Evolutionary conservation across 2,329 filamentous ascomycete species (phyloP).

Genomic region (Didymellaceae sp.): DNA sequence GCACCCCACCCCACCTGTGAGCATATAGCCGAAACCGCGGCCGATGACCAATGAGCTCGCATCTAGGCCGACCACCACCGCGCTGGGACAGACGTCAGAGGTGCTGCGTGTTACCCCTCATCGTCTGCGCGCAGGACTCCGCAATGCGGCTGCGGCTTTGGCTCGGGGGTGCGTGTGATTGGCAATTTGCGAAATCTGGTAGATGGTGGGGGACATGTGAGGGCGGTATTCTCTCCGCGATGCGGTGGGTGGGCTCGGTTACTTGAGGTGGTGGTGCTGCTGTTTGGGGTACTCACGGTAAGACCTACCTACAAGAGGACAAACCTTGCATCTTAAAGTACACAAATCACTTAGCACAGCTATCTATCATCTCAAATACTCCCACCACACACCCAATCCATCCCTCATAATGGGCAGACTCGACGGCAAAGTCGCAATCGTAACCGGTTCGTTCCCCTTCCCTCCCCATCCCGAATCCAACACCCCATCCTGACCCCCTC

Average conservation of each 20-base stretch:
- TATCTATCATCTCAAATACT: not conserved
- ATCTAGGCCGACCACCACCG: constrained; percentile 17
- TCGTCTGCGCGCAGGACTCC: constrained; percentile 4
- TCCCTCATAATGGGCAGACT: constrained; percentile 50
- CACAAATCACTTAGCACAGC: not conserved
- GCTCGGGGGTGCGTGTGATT: constrained; percentile 8
- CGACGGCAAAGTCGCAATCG: constrained; percentile 62
- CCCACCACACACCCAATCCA: not conserved
- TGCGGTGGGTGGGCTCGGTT: constrained; percentile 6
- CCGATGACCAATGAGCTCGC: constrained; percentile 11
- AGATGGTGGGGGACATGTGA: not conserved
- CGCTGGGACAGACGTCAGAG: constrained; percentile 6
- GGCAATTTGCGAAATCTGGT: constrained; percentile 3
- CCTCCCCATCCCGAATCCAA: constrained; percentile 1
- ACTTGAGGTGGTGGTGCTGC: no score
- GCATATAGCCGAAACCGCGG: constrained; percentile 14
- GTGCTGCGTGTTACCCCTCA: constrained; percentile 13
- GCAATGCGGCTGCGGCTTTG: constrained; percentile 2
- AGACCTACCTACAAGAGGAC: no score
- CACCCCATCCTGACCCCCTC: constrained; percentile 8
- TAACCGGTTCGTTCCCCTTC: constrained; percentile 53
- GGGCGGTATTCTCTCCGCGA: no score
- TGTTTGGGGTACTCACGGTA: no score
- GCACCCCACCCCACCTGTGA: constrained; percentile 6
- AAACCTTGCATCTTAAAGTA: not conserved